These are phyloP conservation scores for Aspergillus aculeatus DNA, from an alignment of 2,329 filamentous ascomycete genomes.

Conservation along the genomic window DNA sequence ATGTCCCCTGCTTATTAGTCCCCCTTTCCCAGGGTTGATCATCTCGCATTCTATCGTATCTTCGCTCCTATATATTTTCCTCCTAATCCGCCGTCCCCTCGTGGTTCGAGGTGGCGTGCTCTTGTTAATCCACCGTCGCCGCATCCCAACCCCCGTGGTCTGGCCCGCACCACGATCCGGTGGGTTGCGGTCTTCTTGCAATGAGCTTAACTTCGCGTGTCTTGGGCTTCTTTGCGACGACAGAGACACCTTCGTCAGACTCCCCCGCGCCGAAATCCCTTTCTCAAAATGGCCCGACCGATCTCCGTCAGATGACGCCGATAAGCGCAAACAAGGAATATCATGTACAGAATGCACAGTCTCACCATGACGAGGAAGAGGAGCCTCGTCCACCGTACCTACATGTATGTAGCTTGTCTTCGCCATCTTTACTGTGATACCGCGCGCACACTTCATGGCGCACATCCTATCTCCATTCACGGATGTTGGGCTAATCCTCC, in stretches of 20 bases:
- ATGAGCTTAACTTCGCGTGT: slow-evolving; percentile 60
- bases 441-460: not conserved
- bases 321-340: slow-evolving; percentile 16
- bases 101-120: slow-evolving; percentile 16
- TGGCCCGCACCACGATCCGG: slow-evolving; percentile 33
- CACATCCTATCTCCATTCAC: not conserved
- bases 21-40: slow-evolving; percentile 10
- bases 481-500: slow-evolving; percentile 12
- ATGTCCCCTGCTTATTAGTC: slow-evolving; percentile 19
- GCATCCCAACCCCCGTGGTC: slow-evolving; percentile 28
- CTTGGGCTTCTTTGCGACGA: slow-evolving; percentile 52
- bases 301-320: slow-evolving; percentile 14
- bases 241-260: slow-evolving; percentile 30
- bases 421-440: not conserved
- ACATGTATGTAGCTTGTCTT: slow-evolving; percentile 53
- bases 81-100: slow-evolving; percentile 7
- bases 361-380: slow-evolving; percentile 50
- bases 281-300: slow-evolving; percentile 22
- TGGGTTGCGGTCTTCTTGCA: slow-evolving; percentile 40
- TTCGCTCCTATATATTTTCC: slow-evolving; percentile 2
- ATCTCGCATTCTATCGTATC: slow-evolving; percentile 7
- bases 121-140: slow-evolving; percentile 17
- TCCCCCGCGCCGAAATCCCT: slow-evolving; percentile 30
- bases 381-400: slow-evolving; percentile 62
- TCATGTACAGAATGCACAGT: slow-evolving; percentile 38